Base-by-base conservation (phyloP, 2,329 filamentous ascomycete genomes). In the Graphilbum fragrans region DNA sequence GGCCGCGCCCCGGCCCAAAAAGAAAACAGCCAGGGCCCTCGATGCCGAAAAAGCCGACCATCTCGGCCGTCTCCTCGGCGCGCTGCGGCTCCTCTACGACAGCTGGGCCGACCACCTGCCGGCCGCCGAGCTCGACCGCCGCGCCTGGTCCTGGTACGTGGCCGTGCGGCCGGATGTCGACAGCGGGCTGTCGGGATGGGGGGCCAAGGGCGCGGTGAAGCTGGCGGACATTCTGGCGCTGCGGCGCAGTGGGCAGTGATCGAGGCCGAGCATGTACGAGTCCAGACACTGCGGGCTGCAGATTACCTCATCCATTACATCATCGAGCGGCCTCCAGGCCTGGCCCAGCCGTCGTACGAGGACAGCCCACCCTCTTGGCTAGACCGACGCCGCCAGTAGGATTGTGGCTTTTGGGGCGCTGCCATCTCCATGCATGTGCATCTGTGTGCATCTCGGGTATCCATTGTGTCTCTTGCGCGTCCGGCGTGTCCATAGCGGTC, bases 141-240 rank as follows among this genome's bases (percentile, higher is more conserved):
- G 78, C 45, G 83, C 85, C 17, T 93, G 86, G 84, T 65, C 65
- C 11, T 94, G 86, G 86, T 94, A 94, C 58, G 66, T 82, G 2
- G 70, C 73, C 19, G 76, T 88, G 18, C 67, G 87, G 47, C 86
- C 86, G 1, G 79, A 85, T 18, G 82, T 94, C 3, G 77, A 83
- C 44, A 62, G 69, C 43, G 87, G 86, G 0, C 74, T 75, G 37
- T 74, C 77, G 18, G 86, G 87, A 2, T 94, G 86, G 86, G 86
- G 86, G 22, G 82, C 81, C 12, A 92, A 90, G 58, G 85, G 82
- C 2, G 63, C 66, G 41, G 65, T 94, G 22, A 77, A 67, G 49
- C 56, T 93, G 29, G 63, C 63, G 14, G 75, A 77, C 49, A 84
- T 94, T 33, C 56, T 88, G 48, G 67, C 68, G 9, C 52, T 85